These are phyloP conservation scores for Colletotrichum chlorophyti DNA, from an alignment of 2,329 filamentous ascomycete species.

Conservation along the genomic window DNA sequence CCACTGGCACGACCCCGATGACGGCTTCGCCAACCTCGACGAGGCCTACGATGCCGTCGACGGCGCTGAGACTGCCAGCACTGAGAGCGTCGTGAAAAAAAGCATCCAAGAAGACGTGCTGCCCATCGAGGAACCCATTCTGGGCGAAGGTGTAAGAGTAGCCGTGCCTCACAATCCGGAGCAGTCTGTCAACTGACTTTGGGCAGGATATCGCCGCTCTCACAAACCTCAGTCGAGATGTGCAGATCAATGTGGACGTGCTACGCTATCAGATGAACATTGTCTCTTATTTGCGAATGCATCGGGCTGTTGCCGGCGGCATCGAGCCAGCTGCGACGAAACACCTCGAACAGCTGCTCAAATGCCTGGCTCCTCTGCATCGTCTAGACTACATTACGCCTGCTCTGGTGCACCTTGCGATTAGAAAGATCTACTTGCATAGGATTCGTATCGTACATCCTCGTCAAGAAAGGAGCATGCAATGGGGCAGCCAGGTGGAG, in stretches of 20 bases:
- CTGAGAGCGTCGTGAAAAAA: slow-evolving; percentile 54
- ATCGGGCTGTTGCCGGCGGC: slow-evolving; percentile 82
- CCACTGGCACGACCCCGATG: slow-evolving; percentile 77
- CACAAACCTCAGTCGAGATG: slow-evolving; percentile 60
- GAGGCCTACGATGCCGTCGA: slow-evolving; percentile 54
- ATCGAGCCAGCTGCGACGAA: slow-evolving; percentile 80
- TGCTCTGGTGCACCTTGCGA: slow-evolving; percentile 81
- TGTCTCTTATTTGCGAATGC: slow-evolving; percentile 83
- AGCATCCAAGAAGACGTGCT: slow-evolving; percentile 25
- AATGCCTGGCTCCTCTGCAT: slow-evolving; percentile 82
- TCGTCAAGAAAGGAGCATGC: slow-evolving; percentile 82
- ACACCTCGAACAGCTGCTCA: slow-evolving; percentile 74
- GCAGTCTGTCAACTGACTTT: slow-evolving; percentile 21
- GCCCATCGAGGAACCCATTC: slow-evolving; percentile 37
- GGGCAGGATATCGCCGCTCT: slow-evolving; percentile 64
- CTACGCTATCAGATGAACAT: slow-evolving; percentile 88
- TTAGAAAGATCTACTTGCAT: slow-evolving; percentile 87
- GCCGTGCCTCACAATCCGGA: not conserved
- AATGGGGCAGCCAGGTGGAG: slow-evolving; percentile 84
- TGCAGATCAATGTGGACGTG: slow-evolving; percentile 77
- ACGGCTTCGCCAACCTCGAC: slow-evolving; percentile 79
- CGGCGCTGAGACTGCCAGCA: slow-evolving; percentile 41
- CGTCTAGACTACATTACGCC: slow-evolving; percentile 82
- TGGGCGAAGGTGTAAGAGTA: slow-evolving; percentile 50
- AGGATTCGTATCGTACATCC: slow-evolving; percentile 75